These are phyloP conservation scores for Talaromyces adpressus DNA, from an alignment of 495 filamentous ascomycete species.

Conservation along the genomic window DNA sequence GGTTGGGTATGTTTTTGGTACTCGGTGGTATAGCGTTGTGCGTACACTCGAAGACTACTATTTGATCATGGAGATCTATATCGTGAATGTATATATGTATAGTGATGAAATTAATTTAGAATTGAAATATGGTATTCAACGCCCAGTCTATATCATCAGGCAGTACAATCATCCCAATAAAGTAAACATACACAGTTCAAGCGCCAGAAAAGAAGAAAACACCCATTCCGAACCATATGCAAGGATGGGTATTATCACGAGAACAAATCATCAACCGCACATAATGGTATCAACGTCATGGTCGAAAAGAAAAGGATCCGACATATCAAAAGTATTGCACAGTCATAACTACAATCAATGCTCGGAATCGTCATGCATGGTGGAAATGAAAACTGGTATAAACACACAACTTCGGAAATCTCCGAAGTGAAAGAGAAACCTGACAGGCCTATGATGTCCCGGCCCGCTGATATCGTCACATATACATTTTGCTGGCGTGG, in stretches of 20 bases:
- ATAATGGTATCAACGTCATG: constrained; percentile 7
- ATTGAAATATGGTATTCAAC: background rate
- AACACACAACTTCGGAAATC: background rate
- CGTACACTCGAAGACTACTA: constrained; percentile 53
- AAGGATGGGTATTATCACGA: constrained; percentile 4
- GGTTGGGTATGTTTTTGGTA: constrained; percentile 79
- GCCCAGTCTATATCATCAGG: background rate
- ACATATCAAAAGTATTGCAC: background rate
- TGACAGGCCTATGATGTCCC: background rate
- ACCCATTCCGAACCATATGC: background rate
- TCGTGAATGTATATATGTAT: background rate
- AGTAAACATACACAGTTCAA: background rate
- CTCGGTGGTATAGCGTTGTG: constrained; percentile 81
- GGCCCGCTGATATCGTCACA: background rate
- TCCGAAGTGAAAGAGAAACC: background rate
- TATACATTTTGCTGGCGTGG: background rate
- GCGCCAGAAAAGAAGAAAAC: background rate
- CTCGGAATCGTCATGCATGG: background rate
- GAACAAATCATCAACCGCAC: background rate
- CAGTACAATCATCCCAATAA: background rate
- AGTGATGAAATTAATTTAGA: background rate
- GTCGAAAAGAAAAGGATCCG: constrained; percentile 6
- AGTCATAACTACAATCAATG: background rate
- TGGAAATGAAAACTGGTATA: background rate
- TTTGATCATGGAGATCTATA: background rate